Percentiles rank a stretch among this genome's conserved stretches.
These are phyloP conservation scores for Purshia tridentata DNA, from an alignment of 306 rosid genomes.

Conservation along the genomic window DNA sequence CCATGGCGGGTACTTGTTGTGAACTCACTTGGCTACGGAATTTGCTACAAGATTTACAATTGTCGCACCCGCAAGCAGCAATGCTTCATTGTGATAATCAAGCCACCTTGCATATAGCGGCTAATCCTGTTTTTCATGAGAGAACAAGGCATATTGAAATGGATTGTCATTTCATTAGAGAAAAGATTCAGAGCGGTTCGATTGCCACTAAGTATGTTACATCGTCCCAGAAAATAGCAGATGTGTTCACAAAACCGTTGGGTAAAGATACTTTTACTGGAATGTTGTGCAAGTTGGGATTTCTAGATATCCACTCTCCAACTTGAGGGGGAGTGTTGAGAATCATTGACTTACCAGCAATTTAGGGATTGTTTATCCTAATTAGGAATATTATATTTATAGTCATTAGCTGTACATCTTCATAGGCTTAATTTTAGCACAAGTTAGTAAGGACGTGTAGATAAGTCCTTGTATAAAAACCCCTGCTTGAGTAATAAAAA, in stretches of 20 bases:
- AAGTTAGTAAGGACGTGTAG: no score
- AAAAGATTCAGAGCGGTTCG: neutral
- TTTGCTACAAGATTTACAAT: neutral
- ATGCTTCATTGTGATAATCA: slow-evolving; percentile 1
- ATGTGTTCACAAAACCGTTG: neutral
- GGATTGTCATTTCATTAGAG: neutral
- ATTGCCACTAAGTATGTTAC: no score
- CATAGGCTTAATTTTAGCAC: no score
- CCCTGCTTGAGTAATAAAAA: no score
- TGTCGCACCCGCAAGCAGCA: neutral
- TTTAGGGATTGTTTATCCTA: neutral
- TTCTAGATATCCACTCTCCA: neutral
- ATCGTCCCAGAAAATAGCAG: neutral
- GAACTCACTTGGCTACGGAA: neutral
- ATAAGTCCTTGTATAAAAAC: no score
- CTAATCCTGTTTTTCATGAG: neutral
- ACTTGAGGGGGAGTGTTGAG: slow-evolving; percentile 4
- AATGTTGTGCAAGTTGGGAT: neutral
- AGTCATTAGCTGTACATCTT: no score
- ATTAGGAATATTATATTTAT: no score
- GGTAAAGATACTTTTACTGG: neutral
- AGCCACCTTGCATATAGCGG: neutral
- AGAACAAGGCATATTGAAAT: slow-evolving; percentile 1
- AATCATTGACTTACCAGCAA: neutral
- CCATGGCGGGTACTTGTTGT: neutral